Base-by-base conservation (phyloP, 306 rosid species). In the Quercus rubra region DNA sequence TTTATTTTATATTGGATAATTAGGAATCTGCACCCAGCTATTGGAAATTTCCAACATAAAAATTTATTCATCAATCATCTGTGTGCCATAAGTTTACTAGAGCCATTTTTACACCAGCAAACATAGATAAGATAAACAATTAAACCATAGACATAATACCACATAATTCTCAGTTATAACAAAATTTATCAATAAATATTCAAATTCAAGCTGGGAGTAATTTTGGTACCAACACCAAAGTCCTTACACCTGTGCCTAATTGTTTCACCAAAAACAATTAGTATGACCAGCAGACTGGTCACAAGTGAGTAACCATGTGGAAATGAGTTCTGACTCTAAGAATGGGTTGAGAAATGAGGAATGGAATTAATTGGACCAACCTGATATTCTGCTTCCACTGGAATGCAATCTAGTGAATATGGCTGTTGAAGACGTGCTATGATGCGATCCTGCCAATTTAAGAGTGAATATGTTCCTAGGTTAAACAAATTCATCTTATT, bases 371-470 rank as follows among this genome's bases (percentile, higher is more conserved):
- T 5, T 5, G 13, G 46, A 73, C 87, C 33, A 78, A 95, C 99
- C 98, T 93, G 99, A 91, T 85, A 93, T 79, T 95, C 98, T 79
- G 99, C 98, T 81, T 93, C 99, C n/a, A 95, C 97, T 17, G 97
- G 99, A 83, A 95, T 93, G 90, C 99, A 95, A 81, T 95, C 96
- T 12, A 95, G 93, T 64, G 98, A 93, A 86, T 95, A 95, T 17
- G 99, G 99, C 76, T 95, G 99, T 86, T 93, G 99, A 76, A 95
- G 89, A 73, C 98, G 98, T 82, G 98, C 94, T 75, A 95, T 90
- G 43, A 95, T 93, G 69, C 99, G 98, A 78, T 95, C 98, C 98
- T 95, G 91, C 75, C 79, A 86, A 74, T 69, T 82, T 21, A 38
- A 63, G 74, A 71, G 77, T 51, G 30, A 74, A 7, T 52, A 63